Percentiles rank a stretch among this genome's conserved stretches.
phyloP scores from a whole-genome alignment of 2,329 filamentous ascomycete genomes.

The Microcyclosporella mali region DNA sequence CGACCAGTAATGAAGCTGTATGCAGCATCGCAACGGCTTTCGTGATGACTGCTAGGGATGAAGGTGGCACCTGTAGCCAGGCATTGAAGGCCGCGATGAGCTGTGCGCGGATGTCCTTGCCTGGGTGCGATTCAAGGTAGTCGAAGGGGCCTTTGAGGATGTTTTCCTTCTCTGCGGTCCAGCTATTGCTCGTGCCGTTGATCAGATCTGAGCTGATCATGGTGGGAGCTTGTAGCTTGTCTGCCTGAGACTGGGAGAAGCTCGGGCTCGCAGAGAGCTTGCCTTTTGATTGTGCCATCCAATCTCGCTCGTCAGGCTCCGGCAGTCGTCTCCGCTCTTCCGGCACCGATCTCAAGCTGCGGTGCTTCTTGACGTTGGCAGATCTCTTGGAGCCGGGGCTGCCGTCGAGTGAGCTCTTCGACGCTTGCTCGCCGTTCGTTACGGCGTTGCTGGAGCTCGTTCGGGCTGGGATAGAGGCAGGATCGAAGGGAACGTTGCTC shows the following conservation, averaged over 20 bases:
- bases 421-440: constrained; percentile 24
- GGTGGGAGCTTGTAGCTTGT: constrained; percentile 12
- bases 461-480: constrained; percentile 57
- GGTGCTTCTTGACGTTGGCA: constrained; percentile 16
- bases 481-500: constrained; percentile 16
- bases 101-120: constrained; percentile 77
- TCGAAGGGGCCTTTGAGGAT: constrained; percentile 73
- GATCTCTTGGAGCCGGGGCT: constrained; percentile 8
- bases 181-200: constrained; percentile 43
- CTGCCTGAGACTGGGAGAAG: constrained; percentile 11
- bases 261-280: constrained; percentile 18
- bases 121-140: constrained; percentile 71
- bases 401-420: not conserved
- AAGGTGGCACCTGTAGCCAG: constrained; percentile 67
- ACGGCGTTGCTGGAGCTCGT: constrained; percentile 60
- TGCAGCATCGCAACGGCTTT: constrained; percentile 79
- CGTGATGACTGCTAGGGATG: constrained; percentile 67
- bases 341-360: constrained; percentile 20
- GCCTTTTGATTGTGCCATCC: constrained; percentile 21
- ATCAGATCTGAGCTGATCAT: constrained; percentile 32
- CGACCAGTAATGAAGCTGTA: constrained; percentile 74
- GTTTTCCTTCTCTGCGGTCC: constrained; percentile 69
- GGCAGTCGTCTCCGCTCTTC: constrained; percentile 18
- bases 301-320: constrained; percentile 25
- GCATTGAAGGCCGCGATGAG: constrained; percentile 75